Base-by-base conservation (phyloP, 257 asterid species). In the Solanum megistacrolobum region DNA sequence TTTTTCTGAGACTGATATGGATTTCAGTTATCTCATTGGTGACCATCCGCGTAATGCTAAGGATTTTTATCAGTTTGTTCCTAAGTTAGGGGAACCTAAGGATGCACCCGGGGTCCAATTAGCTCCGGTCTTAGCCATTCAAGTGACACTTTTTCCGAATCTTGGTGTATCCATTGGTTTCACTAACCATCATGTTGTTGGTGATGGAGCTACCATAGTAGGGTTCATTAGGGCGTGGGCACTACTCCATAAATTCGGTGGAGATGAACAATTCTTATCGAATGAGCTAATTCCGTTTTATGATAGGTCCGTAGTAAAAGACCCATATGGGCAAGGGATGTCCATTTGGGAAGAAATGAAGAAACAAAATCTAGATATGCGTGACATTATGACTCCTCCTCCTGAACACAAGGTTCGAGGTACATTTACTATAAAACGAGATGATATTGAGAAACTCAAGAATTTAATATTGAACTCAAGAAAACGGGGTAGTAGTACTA, bases 391-490 rank as follows among this genome's bases (percentile, higher is more conserved):
- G 18, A 81, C 68, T 16, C 60, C 84, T 4, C 90, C 55, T 2
- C 25, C 23, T 13, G 23, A 12, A 72, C 12, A 65, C 35, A 88
- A 58, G 48, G 71, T 89, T 76, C 90, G 91, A 12, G 88, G 88
- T 5, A 91, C 92, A 4, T 92, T 23, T 72, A 75, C 88, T 4
- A 76, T 93, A 8, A 20, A 8, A 74, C 46, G n/a, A 3, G 36
- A 76, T 1, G 84, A 91, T 2, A 87, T 93, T 0, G 68, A 48
- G 13, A 92, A 88, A 35, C 86, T 93, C 9, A 92, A 94, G 72
- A 89, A 65, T 43, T 69, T 83, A 16, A 91, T 92, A 23, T 20
- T 83, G 29, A 7, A 21, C 2, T 83, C 87, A 23, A 83, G 83
- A 32, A 87, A 60, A 72, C 91, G 66, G 20, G 88, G 48, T 6